These are phyloP conservation scores for Aspergillus ochraceus DNA, from an alignment of 2,329 filamentous ascomycete genomes.

Conservation along the genomic window DNA sequence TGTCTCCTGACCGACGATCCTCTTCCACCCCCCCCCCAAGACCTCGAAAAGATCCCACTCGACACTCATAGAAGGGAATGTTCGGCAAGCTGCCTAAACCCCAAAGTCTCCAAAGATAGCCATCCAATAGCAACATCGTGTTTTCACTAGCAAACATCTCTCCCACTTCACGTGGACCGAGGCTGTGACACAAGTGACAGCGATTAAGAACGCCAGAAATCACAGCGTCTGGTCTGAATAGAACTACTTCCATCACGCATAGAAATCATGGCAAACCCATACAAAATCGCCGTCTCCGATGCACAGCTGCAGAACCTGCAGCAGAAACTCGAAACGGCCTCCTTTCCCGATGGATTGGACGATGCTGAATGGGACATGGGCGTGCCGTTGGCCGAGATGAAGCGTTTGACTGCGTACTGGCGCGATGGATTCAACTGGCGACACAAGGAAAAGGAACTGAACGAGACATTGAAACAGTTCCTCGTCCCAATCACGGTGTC, in stretches of 20 bases:
- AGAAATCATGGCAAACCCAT: conserved; percentile 31
- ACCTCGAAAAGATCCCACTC: too few species aligned
- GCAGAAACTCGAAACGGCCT: conserved; percentile 54
- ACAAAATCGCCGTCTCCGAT: conserved; percentile 55
- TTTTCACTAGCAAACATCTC: background rate
- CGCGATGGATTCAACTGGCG: conserved; percentile 61
- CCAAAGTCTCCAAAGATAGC: background rate
- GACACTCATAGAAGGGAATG: too few species aligned
- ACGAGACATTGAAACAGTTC: conserved; percentile 60
- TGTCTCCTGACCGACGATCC: background rate
- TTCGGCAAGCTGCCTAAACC: too few species aligned
- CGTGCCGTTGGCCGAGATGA: conserved; percentile 56
- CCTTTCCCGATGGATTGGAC: conserved; percentile 60
- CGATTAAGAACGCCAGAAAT: background rate
- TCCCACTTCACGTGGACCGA: conserved; percentile 3
- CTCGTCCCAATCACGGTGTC: conserved; percentile 54
- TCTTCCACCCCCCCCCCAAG: background rate
- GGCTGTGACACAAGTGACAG: background rate
- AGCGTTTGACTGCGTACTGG: conserved; percentile 61
- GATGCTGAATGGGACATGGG: conserved; percentile 58
- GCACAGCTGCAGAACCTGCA: conserved; percentile 54
- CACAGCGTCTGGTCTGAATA: background rate
- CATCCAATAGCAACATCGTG: background rate
- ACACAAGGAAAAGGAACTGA: conserved; percentile 58
- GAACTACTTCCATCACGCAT: background rate